Conservation (phyloP, 441 rosid species). For the Hura crepitans region DNA sequence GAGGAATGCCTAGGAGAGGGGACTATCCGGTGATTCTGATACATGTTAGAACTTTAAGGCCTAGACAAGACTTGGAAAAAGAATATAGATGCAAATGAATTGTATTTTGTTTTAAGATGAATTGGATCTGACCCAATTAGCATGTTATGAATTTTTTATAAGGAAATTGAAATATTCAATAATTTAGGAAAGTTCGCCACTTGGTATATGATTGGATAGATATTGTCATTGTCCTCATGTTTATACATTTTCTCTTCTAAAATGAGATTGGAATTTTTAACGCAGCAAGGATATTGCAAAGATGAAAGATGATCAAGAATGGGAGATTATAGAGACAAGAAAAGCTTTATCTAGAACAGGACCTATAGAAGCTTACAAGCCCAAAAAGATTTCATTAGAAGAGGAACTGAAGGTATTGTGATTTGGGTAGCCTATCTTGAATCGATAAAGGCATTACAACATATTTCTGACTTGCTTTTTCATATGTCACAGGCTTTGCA, state of each 20-base stretch:
- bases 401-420: slow-evolving; percentile 70
- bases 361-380: slow-evolving; percentile 65
- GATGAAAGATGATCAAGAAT: slow-evolving; percentile 82
- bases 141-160: no score
- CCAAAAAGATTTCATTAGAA: slow-evolving; percentile 67
- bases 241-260: slow-evolving; percentile 16
- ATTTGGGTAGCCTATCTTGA: not conserved
- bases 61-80: no score
- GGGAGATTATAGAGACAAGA: slow-evolving; percentile 79
- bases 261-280: slow-evolving; percentile 24
- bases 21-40: no score
- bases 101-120: no score
- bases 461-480: not conserved
- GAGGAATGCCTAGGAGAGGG: no score
- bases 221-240: not conserved
- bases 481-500: slow-evolving; percentile 54
- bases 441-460: not conserved
- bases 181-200: no score
- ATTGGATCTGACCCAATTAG: no score
- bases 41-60: no score
- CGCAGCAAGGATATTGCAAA: slow-evolving; percentile 84
- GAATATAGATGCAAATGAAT: no score
- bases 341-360: slow-evolving; percentile 77
- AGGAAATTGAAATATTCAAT: no score
- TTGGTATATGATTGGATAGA: no score